phyloP scores from a whole-genome alignment of 495 filamentous ascomycete genomes.

The Lophiostoma macrostomum region DNA sequence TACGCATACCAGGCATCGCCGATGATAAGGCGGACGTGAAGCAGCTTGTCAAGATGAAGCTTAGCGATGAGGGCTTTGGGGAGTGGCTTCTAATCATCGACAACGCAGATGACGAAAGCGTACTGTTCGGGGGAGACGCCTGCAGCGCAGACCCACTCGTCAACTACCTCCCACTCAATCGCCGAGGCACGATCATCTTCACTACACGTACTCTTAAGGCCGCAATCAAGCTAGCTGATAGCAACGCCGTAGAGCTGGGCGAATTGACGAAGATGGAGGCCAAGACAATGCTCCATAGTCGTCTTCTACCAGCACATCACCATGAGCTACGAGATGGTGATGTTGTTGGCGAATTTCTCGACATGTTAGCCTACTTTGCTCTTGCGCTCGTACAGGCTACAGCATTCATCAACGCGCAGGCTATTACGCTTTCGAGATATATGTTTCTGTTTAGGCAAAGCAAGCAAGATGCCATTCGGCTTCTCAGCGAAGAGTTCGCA shows the following conservation, averaged over 20 bases:
- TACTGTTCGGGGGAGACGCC: constrained; percentile 25
- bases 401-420: constrained; percentile 48
- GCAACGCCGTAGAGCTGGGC: constrained; percentile 19
- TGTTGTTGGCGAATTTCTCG: background rate
- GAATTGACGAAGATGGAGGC: constrained; percentile 25
- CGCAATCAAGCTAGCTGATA: constrained; percentile 1
- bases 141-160: background rate
- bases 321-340: constrained; percentile 5
- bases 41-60: constrained; percentile 24
- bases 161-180: constrained; percentile 26
- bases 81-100: constrained; percentile 43
- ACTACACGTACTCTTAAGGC: constrained; percentile 23
- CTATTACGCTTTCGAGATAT: constrained; percentile 44
- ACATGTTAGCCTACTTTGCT: constrained; percentile 38
- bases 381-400: constrained; percentile 50
- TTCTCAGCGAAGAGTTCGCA: constrained; percentile 53
- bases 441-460: constrained; percentile 44
- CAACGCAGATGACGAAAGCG: constrained; percentile 39
- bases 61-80: constrained; percentile 24
- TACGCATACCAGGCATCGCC: constrained; percentile 18
- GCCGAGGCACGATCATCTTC: constrained; percentile 23
- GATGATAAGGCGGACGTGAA: constrained; percentile 26
- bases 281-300: constrained; percentile 34
- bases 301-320: no score
- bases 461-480: constrained; percentile 41